Conservation (phyloP, 1,139 yeast species). For the Lodderomyces oxycetoniae region DNA sequence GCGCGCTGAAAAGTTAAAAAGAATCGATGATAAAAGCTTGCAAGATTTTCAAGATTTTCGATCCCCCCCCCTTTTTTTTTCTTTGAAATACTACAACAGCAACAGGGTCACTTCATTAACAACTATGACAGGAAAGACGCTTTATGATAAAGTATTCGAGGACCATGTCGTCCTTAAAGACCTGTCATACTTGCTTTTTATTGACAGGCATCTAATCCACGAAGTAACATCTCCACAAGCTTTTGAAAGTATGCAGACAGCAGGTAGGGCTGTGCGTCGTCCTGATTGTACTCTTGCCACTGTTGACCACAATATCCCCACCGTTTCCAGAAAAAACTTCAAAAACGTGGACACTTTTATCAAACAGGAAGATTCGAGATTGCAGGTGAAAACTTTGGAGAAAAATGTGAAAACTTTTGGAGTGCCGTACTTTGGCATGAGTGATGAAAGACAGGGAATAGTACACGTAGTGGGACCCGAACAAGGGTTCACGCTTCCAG, state of each 20-base stretch:
- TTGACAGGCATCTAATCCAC: constrained; percentile 95
- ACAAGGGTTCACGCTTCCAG: constrained; percentile 97
- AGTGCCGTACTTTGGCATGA: constrained; percentile 90
- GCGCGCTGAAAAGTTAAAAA: constrained; percentile 3
- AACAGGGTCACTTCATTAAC: neutral
- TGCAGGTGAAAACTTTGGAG: constrained; percentile 89
- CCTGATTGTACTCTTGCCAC: constrained; percentile 94
- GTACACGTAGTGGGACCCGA: constrained; percentile 99
- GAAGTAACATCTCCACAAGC: constrained; percentile 99
- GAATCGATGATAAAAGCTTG: neutral
- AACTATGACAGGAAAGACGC: constrained; percentile 51
- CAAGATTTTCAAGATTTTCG: neutral
- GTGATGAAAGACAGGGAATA: constrained; percentile 91
- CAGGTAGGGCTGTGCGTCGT: constrained; percentile 86
- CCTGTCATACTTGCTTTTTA: constrained; percentile 79
- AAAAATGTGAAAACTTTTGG: constrained; percentile 87
- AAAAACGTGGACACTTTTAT: constrained; percentile 77
- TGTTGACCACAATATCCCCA: constrained; percentile 97
- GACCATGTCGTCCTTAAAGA: constrained; percentile 91
- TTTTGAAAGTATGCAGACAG: constrained; percentile 86
- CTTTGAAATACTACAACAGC: neutral
- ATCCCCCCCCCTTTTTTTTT: neutral
- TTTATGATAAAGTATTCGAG: constrained; percentile 92
- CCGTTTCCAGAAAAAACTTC: constrained; percentile 73
- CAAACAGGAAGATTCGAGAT: constrained; percentile 82